Base-by-base conservation (phyloP, 805 yeast genomes). In the Torulaspora franciscae region DNA sequence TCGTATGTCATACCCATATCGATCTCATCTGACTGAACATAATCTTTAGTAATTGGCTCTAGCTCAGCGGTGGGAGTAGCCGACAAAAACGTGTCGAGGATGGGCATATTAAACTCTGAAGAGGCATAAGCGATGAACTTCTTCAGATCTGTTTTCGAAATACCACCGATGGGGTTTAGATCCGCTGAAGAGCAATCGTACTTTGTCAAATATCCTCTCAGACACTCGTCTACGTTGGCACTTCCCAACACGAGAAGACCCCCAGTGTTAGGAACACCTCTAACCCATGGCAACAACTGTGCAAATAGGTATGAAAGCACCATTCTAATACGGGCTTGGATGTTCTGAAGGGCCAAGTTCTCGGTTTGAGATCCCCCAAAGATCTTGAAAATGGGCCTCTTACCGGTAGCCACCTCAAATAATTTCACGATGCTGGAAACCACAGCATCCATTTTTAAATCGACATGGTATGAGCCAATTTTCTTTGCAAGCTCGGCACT, bases 1-100 rank as follows among this genome's bases (percentile, higher is more conserved):
- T 90, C 95, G 59, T 93, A 93, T 0, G 96, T 85, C 83, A 95
- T 85, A 1, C 99, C 99, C 99, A 93, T 93, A 61, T 93, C 99
- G 10, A 79, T 81, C 66, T 93, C 99, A 65, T 93, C 99, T 26
- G 95, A 85, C 66, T 93, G 99, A 11, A 91, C 95, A 57, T 93
- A 91, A 45, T 80, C 75, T 52, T 84, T 81, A 0, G 99, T 93
- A 43, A 88, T 91, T 28, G 99, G 99, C 60, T 93, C 99, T 41
- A 93, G 75, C 64, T 93, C 99, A 0, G 99, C 99, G 0, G 99
- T 91, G 25, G 99, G 99, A 0, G 93, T 84, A 0, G 99, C 99
- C 54, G 77, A 80, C 37, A 93, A 71, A 62, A 95, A 93, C 7
- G 81, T 84, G 35, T 75, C 68, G 52, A 93, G 70, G 17, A 93